Evolutionary conservation across 2,329 filamentous ascomycete species (phyloP), one percentile per base, ranked within the genome.

Genomic region (Aureobasidium sp.): DNA sequence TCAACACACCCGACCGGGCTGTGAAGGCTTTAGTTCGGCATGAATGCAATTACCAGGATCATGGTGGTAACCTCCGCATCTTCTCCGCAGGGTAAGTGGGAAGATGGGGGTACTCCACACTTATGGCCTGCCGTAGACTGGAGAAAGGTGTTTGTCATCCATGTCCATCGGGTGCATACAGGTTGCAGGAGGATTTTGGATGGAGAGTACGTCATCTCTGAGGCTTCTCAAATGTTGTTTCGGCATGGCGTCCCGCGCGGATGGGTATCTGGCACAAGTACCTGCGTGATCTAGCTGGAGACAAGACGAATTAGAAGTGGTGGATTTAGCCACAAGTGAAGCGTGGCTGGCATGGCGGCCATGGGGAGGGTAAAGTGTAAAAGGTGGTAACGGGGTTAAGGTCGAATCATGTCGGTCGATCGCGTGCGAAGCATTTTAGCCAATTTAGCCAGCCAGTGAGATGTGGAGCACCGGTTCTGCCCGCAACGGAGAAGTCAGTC

Each of bases 31-130:
- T 57, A 57, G 39, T 21, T 48, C 42, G 32, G 42, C 42, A 58
- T 58, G 9, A 25, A 39, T 58, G 54, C 42, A 39, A 32, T 29
- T 36, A 41, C n/a, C 42, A 59, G 57, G 44, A 50, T 34, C 32
- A 30, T 32, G 27, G 27, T 48, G 45, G 13, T 29, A 42, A 50
- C 11, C 57, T 50, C 57, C 57, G 57, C 57, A 59, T 50, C 45
- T 59, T 50, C 44, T 59, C 57, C 57, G 57, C 57, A 50, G 57
- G 57, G 36, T 59, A 59, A 59, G 41, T 42, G 27, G 32, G 13
- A 58, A 36, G 42, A 36, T 32, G 54, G 25, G 25, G 27, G 2
- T 37, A 47, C 54, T 58, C 54, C 42, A 48, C 54, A 47, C 41
- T 37, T n/a, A 27, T n/a, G 10, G 25, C n/a, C 53, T 45, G 39